Conservation (phyloP, 306 rosid genomes). For the Malus fusca region DNA sequence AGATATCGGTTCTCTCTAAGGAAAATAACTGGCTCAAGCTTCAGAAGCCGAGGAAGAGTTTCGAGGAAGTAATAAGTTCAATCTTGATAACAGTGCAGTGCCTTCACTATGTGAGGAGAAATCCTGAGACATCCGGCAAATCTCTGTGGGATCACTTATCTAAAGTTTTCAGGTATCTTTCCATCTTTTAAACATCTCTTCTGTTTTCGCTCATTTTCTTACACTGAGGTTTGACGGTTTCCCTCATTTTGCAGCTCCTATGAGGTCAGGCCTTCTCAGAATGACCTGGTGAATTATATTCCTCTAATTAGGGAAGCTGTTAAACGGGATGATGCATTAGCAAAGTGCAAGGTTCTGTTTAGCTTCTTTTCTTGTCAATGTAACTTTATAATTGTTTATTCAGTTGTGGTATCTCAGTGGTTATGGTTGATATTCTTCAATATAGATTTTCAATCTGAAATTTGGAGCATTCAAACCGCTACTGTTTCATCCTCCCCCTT, state of each 20-base stretch:
- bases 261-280: slow-evolving; percentile 37
- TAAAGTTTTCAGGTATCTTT: slow-evolving; percentile 57
- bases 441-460: neutral
- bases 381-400: neutral
- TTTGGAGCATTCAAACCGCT: neutral
- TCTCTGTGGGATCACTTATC: slow-evolving; percentile 64
- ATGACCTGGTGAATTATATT: slow-evolving; percentile 34
- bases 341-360: slow-evolving; percentile 56
- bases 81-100: slow-evolving; percentile 53
- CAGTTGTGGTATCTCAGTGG: neutral
- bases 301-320: slow-evolving; percentile 34
- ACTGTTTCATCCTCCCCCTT: neutral
- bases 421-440: neutral
- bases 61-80: slow-evolving; percentile 52
- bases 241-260: slow-evolving; percentile 40
- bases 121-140: slow-evolving; percentile 52
- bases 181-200: neutral
- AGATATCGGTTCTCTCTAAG: slow-evolving; percentile 62
- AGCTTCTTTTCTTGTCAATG: slow-evolving; percentile 1
- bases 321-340: slow-evolving; percentile 27
- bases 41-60: slow-evolving; percentile 75
- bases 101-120: slow-evolving; percentile 45
- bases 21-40: slow-evolving; percentile 59
- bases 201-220: neutral
- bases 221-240: slow-evolving; percentile 2